A percentile compares a stretch with the other conserved stretches of the same genome.
phyloP scores from a whole-genome alignment of 257 asterid species.

The Plantago elongata region DNA sequence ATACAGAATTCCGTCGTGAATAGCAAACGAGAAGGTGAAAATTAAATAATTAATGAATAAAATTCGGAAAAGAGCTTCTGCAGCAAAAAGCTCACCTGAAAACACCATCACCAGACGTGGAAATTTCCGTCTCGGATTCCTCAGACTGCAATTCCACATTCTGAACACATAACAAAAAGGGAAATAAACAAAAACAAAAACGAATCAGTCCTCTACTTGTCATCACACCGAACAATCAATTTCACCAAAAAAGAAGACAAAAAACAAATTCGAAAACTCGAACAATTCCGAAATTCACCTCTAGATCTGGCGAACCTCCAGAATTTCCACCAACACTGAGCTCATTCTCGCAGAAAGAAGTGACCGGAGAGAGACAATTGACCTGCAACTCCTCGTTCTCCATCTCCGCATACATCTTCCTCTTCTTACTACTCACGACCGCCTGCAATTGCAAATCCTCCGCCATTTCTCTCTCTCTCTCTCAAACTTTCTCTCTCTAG shows the following conservation, averaged over 20 bases:
- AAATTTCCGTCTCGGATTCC: conserved; percentile 42
- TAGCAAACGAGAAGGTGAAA: conserved; percentile 11
- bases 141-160: conserved; percentile 45
- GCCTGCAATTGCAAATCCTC: conserved; percentile 29
- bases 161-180: conserved; percentile 18
- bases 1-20: neutral
- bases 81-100: conserved; percentile 42
- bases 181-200: neutral
- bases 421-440: conserved; percentile 42
- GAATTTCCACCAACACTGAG: conserved; percentile 29
- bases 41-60: neutral
- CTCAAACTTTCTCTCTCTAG: conserved; percentile 18
- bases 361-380: conserved; percentile 33
- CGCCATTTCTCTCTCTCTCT: conserved; percentile 42
- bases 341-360: conserved; percentile 13
- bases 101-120: conserved; percentile 35
- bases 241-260: neutral
- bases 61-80: conserved; percentile 8
- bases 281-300: conserved; percentile 40
- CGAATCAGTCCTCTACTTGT: too few species aligned
- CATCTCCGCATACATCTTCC: conserved; percentile 35
- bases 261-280: conserved; percentile 1
- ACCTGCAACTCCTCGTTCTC: conserved; percentile 24
- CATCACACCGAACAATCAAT: conserved; percentile 4
- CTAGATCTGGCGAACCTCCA: conserved; percentile 59